Evolutionary conservation across 2,329 filamentous ascomycete genomes (phyloP), one percentile per base, ranked within the genome.

Genomic region (Biscogniauxia mediterranea): DNA sequence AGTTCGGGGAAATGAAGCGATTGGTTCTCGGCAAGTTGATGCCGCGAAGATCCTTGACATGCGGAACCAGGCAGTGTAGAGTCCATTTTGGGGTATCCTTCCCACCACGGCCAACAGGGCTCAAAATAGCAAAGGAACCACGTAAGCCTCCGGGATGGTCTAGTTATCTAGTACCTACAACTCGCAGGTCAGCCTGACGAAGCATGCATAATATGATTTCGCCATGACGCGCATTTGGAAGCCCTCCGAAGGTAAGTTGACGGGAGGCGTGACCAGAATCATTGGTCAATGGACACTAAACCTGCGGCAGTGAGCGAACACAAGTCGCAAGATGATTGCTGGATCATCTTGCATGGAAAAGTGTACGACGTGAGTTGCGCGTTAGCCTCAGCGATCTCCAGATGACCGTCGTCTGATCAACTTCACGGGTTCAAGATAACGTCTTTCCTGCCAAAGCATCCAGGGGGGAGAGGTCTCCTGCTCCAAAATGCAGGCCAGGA

Each of bases 261-360:
- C 17, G 6, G 38, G 15, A 46, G 38, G 38, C 38, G 15, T n/a
- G 38, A 15, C 17, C 15, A n/a, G 38, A 46, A 46, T 46, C 13
- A 46, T 17, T n/a, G 38, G 15, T 46, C 17, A 46, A 46, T 46
- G 17, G 38, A 5, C 52, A 11, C 55, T 66, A 25, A 66, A 13
- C 26, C 8, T 20, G 5, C 51, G 1, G 26, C 17, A 69, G 67
- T 69, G 49, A 54, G 55, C 21, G 32, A 64, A 20, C 67, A 69
- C 55, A 59, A 56, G n/a, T 60, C 59, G 15, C 25, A 66, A 54
- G 64, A 63, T 26, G 66, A 61, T 42, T 69, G 67, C 42, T 69
- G 67, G 67, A 66, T 68, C 59, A 38, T 66, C 32, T 28, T 69
- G 19, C 66, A 69, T 57, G 66, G 66, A n/a, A 66, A 64, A 20